These are phyloP conservation scores for Pyrenochaeta sp. DNA, from an alignment of 2,329 filamentous ascomycete species.

Conservation along the genomic window DNA sequence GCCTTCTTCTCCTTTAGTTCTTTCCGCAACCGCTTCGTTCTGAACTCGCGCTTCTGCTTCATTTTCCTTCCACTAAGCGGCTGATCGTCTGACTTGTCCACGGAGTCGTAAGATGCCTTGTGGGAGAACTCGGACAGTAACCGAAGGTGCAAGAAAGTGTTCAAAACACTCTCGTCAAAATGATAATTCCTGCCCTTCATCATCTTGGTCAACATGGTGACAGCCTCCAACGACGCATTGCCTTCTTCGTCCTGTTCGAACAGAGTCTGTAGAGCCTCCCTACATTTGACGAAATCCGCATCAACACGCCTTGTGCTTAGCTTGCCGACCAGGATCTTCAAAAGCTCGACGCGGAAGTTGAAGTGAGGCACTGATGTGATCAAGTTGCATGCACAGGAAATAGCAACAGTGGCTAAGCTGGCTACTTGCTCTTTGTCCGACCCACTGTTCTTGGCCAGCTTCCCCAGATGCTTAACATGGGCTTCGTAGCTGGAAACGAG, in stretches of 20 bases:
- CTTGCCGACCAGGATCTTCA: conserved; percentile 87
- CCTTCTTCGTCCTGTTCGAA: conserved; percentile 92
- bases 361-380: conserved; percentile 89
- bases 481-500: conserved; percentile 83
- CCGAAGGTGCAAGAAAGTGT: conserved; percentile 88
- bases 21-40: conserved; percentile 89
- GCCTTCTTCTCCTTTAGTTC: conserved; percentile 82
- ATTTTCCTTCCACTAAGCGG: conserved; percentile 62
- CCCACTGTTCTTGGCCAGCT: conserved; percentile 67
- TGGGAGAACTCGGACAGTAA: conserved; percentile 86
- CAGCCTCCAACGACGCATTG: conserved; percentile 83
- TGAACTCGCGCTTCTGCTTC: conserved; percentile 81
- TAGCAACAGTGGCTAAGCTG: conserved; percentile 74
- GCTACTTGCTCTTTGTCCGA: conserved; percentile 47
- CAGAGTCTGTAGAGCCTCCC: conserved; percentile 78
- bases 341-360: conserved; percentile 88
- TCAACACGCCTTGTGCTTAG: conserved; percentile 77
- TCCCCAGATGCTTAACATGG: conserved; percentile 79
- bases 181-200: conserved; percentile 87
- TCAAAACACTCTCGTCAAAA: conserved; percentile 84
- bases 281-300: conserved; percentile 77
- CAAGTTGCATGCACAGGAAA: conserved; percentile 84
- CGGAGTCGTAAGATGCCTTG: conserved; percentile 79
- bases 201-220: conserved; percentile 88
- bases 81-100: conserved; percentile 68